Conservation (phyloP, 2,329 filamentous ascomycete species). For the Aureobasidium sp. region DNA sequence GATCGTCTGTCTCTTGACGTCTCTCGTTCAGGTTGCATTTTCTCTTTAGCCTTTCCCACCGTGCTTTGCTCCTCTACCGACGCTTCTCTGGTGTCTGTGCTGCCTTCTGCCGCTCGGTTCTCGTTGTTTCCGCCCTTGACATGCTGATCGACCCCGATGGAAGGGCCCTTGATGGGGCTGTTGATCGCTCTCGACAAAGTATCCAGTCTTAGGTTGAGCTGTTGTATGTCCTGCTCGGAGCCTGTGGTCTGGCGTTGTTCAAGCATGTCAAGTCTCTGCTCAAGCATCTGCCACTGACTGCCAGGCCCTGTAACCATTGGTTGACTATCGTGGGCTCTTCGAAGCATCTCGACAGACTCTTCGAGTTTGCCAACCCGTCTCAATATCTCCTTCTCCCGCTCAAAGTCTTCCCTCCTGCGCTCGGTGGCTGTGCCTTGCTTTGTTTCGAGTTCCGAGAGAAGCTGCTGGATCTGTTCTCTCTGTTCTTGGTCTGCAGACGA, state of each 20-base stretch:
- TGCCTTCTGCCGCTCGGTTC: not conserved
- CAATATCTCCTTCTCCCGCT: slow-evolving; percentile 11
- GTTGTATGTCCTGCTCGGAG: not conserved
- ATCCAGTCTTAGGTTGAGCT: not conserved
- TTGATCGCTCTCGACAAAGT: not conserved
- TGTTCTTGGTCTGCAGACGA: not conserved
- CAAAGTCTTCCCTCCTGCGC: slow-evolving; percentile 7
- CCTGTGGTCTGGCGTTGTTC: not conserved
- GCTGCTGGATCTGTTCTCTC: not conserved
- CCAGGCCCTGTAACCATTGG: not conserved
- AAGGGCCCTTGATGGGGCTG: not conserved
- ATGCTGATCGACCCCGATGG: not conserved
- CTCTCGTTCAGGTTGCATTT: not conserved
- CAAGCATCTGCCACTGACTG: not conserved
- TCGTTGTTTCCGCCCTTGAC: not conserved
- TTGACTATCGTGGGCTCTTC: not conserved
- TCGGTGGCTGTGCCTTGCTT: not conserved
- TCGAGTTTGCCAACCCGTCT: not conserved
- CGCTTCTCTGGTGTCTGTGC: not conserved
- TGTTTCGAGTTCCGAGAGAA: not conserved
- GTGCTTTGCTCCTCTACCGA: not conserved
- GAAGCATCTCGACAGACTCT: not conserved
- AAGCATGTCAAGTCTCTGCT: slow-evolving; percentile 4
- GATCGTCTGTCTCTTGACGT: not conserved
- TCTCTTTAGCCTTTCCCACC: not conserved